Evolutionary conservation across 306 rosid genomes (phyloP).

Genomic region (Ormosia semicastrata): DNA sequence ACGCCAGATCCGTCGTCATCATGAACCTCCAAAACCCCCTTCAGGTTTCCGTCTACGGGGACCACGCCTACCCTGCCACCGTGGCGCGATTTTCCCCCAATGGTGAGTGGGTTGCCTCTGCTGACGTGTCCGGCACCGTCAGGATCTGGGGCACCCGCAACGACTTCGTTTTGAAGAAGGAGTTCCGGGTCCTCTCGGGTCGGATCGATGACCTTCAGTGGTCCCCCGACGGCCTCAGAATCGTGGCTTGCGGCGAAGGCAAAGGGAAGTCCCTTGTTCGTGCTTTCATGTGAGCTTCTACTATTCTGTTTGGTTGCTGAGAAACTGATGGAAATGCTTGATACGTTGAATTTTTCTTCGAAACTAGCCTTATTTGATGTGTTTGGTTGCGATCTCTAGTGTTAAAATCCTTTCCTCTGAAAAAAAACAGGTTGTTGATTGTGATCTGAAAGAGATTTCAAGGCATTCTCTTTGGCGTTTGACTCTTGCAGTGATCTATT

Average conservation of each 20-base stretch:
- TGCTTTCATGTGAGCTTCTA: constrained; percentile 67
- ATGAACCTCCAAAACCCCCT: constrained; percentile 82
- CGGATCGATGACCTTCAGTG: constrained; percentile 98
- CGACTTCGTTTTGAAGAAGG: constrained; percentile 84
- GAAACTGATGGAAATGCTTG: too few species aligned
- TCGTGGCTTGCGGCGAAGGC: constrained; percentile 92
- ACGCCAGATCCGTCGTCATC: constrained; percentile 81
- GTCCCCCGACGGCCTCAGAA: constrained; percentile 90
- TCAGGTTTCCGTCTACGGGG: constrained; percentile 76
- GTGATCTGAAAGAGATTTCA: too few species aligned
- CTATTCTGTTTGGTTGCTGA: too few species aligned
- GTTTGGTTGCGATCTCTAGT: too few species aligned
- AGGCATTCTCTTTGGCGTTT: not conserved
- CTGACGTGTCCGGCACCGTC: constrained; percentile 79
- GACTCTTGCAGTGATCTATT: not conserved
- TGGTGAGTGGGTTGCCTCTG: constrained; percentile 93
- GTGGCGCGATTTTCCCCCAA: constrained; percentile 92
- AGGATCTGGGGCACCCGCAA: constrained; percentile 93
- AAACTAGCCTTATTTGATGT: too few species aligned
- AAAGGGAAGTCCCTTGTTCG: constrained; percentile 90
- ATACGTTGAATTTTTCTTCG: too few species aligned
- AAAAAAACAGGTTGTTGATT: too few species aligned
- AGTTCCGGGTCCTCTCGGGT: constrained; percentile 78
- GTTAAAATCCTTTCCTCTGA: too few species aligned
- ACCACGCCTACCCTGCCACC: constrained; percentile 83